A percentile compares a stretch with the other conserved stretches of the same genome.
Conservation (phyloP, 768 basidiomycete species). For the Neoboletus magnificus region DNA sequence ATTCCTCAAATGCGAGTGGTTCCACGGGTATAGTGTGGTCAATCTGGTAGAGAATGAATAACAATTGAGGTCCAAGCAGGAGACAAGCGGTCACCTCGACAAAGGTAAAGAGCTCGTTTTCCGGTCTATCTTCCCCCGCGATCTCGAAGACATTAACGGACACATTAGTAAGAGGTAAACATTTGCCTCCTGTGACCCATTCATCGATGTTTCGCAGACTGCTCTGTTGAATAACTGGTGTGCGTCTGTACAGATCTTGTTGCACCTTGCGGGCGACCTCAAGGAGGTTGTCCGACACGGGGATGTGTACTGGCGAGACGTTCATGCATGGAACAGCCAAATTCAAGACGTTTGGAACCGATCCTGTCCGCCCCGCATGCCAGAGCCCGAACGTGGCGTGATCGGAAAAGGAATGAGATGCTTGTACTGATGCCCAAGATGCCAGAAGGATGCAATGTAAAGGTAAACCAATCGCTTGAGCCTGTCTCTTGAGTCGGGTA, state of each 20-base stretch:
- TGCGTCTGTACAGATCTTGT: slow-evolving; percentile 35
- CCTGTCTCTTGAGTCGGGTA: slow-evolving; percentile 43
- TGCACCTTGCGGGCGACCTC: slow-evolving; percentile 34
- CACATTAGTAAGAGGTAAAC: slow-evolving; percentile 40
- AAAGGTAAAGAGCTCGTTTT: slow-evolving; percentile 25
- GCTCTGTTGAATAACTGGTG: slow-evolving; percentile 41
- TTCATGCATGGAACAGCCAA: slow-evolving; percentile 47
- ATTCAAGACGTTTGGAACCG: slow-evolving; percentile 32
- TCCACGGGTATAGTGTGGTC: slow-evolving; percentile 35
- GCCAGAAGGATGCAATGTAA: slow-evolving; percentile 42
- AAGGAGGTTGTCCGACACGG: slow-evolving; percentile 17
- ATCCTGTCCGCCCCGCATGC: slow-evolving; percentile 43
- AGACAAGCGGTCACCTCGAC: slow-evolving; percentile 32
- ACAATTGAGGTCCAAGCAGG: not conserved
- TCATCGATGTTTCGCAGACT: slow-evolving; percentile 35
- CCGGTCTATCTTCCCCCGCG: slow-evolving; percentile 24
- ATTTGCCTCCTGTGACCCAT: slow-evolving; percentile 32
- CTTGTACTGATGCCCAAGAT: slow-evolving; percentile 42
- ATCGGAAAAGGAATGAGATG: slow-evolving; percentile 23
- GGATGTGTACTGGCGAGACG: slow-evolving; percentile 38
- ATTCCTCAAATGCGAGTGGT: slow-evolving; percentile 4
- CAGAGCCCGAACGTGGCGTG: slow-evolving; percentile 43
- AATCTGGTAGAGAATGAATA: slow-evolving; percentile 21
- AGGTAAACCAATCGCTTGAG: slow-evolving; percentile 36
- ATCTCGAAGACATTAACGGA: slow-evolving; percentile 43